Evolutionary conservation across 306 rosid genomes (phyloP), one percentile per base, ranked within the genome.

Genomic region (peach (Prunus persica)): DNA sequence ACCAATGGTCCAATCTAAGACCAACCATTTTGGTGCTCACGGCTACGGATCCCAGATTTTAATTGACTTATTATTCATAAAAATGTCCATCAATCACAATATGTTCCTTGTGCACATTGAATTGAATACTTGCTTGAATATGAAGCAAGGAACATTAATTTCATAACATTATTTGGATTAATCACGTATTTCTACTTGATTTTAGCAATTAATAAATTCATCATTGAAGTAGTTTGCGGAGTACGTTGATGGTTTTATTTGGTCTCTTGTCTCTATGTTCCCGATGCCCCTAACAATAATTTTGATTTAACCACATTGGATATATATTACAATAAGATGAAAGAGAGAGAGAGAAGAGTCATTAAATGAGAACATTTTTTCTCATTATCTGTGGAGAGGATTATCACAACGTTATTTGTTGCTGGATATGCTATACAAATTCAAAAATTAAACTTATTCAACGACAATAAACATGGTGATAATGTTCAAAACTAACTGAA

Each of bases 161-260:
- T 60, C 28, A 72, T 49, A 22, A 72, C 46, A 55, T n/a, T 5
- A 32, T 71, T 52, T n/a, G 38, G n/a, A 19, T n/a, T 19, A 12
- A 67, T 66, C 69, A 61, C 75, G 76, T 43, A 64, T 60, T 72
- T 71, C 18, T 24, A 25, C 20, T 78, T 60, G 61, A 49, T 60
- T 19, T 58, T 58, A 47, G 51, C 57, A 68, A 16, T 52, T 43
- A 79, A 77, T 67, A 65, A 62, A 45, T 64, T 60, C 73, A 63
- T 18, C 3, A 18, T 41, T 58, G 57, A 50, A 78, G 80, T 46
- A 78, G 72, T 73, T 78, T 79, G 76, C 74, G 82, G 84, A 60
- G 78, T 51, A 84, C 81, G 84, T 79, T 76, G 61, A 74, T 84
- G 86, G 74, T 75, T 78, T 22, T 80, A 77, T 74, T 28, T 80